These are phyloP conservation scores for Quercus mongolica DNA, from an alignment of 306 rosid species.

Conservation along the genomic window DNA sequence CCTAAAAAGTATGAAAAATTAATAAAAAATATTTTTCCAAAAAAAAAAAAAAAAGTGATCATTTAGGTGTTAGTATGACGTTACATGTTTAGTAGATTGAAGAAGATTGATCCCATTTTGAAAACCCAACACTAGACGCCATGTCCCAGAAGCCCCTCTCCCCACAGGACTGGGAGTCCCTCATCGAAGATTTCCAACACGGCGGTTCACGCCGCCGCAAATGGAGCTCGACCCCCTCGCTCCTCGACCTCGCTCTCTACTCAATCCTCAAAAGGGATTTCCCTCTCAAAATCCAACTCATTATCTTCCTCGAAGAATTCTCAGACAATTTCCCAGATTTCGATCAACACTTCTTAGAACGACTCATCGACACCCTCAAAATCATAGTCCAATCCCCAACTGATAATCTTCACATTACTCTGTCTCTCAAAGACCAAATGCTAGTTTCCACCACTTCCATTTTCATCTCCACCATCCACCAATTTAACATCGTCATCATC, in stretches of 20 bases:
- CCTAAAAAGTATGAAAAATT: no score
- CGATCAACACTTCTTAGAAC: slow-evolving; percentile 30
- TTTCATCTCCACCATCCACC: slow-evolving; percentile 30
- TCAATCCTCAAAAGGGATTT: slow-evolving; percentile 66
- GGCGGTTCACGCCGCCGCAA: slow-evolving; percentile 49
- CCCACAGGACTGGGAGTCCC: slow-evolving; percentile 71
- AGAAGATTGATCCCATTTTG: neutral
- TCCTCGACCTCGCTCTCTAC: slow-evolving; percentile 62
- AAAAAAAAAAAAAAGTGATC: neutral
- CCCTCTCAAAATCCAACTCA: slow-evolving; percentile 59
- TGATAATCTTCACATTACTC: slow-evolving; percentile 47
- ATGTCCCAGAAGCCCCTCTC: slow-evolving; percentile 56
- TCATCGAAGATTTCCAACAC: slow-evolving; percentile 79
- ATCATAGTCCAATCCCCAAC: slow-evolving; percentile 54
- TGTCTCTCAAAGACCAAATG: slow-evolving; percentile 73
- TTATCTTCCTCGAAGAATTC: slow-evolving; percentile 81
- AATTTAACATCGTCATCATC: slow-evolving; percentile 6
- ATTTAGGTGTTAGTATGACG: neutral
- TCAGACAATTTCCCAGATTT: slow-evolving; percentile 37
- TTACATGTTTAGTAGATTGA: no score
- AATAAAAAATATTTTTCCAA: no score
- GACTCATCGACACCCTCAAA: slow-evolving; percentile 58
- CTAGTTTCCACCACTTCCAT: slow-evolving; percentile 78
- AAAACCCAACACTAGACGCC: neutral
- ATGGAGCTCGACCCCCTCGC: slow-evolving; percentile 45